A percentile compares a stretch with the other conserved stretches of the same genome.
These are phyloP conservation scores for Clarireedia paspali DNA, from an alignment of 2,329 filamentous ascomycete genomes.

Conservation along the genomic window DNA sequence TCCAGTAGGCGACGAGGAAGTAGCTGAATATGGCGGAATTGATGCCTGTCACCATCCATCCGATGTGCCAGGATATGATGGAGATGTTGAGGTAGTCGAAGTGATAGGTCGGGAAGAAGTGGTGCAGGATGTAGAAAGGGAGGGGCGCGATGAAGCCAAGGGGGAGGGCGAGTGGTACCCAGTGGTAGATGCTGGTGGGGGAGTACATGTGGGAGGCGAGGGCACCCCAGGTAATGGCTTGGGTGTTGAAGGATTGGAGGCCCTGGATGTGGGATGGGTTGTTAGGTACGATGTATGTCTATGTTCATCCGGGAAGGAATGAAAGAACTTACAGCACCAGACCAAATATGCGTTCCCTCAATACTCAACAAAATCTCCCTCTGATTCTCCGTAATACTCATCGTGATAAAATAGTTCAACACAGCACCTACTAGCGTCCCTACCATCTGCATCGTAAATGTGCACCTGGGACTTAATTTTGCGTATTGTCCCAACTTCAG, in stretches of 20 bases:
- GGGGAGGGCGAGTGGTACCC: constrained; percentile 64
- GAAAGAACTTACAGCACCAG: constrained; percentile 38
- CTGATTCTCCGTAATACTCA: constrained; percentile 58
- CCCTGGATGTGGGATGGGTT: not conserved
- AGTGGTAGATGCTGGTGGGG: constrained; percentile 50
- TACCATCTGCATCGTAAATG: constrained; percentile 32
- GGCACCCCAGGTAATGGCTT: constrained; percentile 60
- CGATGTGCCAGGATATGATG: constrained; percentile 56
- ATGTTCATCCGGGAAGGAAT: not conserved
- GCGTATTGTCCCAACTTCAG: constrained; percentile 45
- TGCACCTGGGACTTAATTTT: constrained; percentile 33
- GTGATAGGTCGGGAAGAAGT: constrained; percentile 50
- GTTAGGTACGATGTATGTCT: not conserved
- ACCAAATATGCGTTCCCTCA: constrained; percentile 49
- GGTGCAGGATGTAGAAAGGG: constrained; percentile 45
- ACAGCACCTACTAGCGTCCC: constrained; percentile 36
- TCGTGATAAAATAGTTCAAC: constrained; percentile 52
- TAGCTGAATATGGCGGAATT: constrained; percentile 64
- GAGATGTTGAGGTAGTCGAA: constrained; percentile 61
- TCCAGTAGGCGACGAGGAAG: constrained; percentile 57
- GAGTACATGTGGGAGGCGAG: constrained; percentile 65
- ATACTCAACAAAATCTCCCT: constrained; percentile 54
- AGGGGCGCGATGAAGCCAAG: constrained; percentile 58
- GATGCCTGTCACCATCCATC: constrained; percentile 58
- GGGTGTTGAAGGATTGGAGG: constrained; percentile 52